phyloP scores from a whole-genome alignment of 2,329 filamentous ascomycete species.

The Colletotrichum chlorophyti region DNA sequence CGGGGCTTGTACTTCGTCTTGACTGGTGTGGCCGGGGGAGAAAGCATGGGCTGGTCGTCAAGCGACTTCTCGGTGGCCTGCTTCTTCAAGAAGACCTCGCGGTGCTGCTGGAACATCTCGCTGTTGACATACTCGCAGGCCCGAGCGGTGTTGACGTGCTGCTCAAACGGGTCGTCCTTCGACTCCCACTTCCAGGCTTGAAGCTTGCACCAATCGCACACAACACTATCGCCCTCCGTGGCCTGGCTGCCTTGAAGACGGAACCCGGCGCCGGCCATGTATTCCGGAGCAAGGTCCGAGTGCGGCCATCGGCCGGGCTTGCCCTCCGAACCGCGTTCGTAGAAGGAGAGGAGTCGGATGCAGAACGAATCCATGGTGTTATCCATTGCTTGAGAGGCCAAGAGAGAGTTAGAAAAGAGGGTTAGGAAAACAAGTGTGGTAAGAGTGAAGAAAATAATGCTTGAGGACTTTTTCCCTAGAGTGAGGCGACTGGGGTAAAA shows the following conservation, averaged over 20 bases:
- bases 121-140: not conserved
- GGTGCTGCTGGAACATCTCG: not conserved
- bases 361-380: conserved; percentile 5
- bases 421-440: not conserved
- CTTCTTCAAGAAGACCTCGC: not conserved
- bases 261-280: conserved; percentile 16
- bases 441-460: no score
- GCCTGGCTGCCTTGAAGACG: not conserved
- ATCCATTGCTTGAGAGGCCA: no score
- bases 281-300: not conserved
- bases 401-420: not conserved
- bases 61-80: no score
- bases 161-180: conserved; percentile 6
- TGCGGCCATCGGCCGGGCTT: conserved; percentile 6
- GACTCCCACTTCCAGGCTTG: conserved; percentile 13
- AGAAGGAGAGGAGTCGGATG: conserved; percentile 7
- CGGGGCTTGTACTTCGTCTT: not conserved
- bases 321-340: not conserved
- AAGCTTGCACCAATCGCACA: conserved; percentile 1
- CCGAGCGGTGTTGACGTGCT: not conserved
- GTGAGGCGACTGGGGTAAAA: no score
- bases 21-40: not conserved
- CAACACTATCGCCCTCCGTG: not conserved
- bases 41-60: not conserved
- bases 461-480: no score